Conservation (phyloP, 208 protist species). For the Phytomonas francai region DNA sequence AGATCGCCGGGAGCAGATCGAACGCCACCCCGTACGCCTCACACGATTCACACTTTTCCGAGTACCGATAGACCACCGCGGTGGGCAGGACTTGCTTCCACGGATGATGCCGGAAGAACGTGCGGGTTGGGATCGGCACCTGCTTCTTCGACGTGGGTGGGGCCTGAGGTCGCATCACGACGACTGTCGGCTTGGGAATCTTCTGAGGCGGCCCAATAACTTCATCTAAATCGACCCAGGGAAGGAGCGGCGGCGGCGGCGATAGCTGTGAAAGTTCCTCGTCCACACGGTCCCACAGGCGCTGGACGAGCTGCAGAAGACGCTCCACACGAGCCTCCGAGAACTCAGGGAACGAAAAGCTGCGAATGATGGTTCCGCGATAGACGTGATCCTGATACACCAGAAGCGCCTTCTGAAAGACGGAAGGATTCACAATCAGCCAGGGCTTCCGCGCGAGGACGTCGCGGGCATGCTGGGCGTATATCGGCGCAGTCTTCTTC, state of each 20-base stretch:
- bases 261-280: background rate
- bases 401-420: background rate
- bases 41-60: constrained; percentile 25
- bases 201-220: background rate
- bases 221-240: background rate
- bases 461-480: background rate
- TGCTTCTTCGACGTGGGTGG: background rate
- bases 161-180: background rate
- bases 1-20: constrained; percentile 50
- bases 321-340: background rate
- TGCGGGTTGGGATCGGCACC: background rate
- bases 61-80: constrained; percentile 36
- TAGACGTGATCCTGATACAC: background rate
- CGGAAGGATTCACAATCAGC: background rate
- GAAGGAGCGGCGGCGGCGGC: background rate
- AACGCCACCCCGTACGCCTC: constrained; percentile 28
- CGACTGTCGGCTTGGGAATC: background rate
- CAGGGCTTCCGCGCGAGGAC: background rate
- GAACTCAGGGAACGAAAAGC: background rate
- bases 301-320: background rate
- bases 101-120: constrained; percentile 14
- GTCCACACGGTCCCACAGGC: background rate
- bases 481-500: background rate
- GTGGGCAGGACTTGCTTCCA: constrained; percentile 22
- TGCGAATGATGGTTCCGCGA: background rate